Conservation (phyloP, 768 basidiomycete genomes). For the Hericium rajendrae region DNA sequence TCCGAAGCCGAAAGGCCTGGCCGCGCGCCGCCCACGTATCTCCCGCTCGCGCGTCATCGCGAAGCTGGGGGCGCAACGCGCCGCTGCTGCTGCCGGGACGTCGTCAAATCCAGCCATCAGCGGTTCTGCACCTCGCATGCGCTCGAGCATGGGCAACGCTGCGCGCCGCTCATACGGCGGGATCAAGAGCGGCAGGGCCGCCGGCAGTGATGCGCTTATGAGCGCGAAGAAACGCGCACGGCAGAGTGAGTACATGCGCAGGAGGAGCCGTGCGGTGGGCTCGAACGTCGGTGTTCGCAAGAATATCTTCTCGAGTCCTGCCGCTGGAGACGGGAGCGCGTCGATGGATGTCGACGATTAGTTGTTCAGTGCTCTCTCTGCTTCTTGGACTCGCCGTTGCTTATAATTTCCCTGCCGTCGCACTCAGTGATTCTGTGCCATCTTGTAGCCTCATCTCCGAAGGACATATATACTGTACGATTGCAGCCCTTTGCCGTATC, state of each 20-base stretch:
- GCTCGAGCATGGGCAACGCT: slow-evolving; percentile 39
- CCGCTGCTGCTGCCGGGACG: slow-evolving; percentile 26
- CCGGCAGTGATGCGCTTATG: slow-evolving; percentile 33
- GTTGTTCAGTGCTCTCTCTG: background rate
- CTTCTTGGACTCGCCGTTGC: background rate
- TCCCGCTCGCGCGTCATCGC: slow-evolving; percentile 78
- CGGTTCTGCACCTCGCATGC: slow-evolving; percentile 17
- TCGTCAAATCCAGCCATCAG: slow-evolving; percentile 10
- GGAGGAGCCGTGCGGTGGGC: slow-evolving; percentile 34
- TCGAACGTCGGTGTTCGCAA: background rate
- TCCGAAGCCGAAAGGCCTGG: slow-evolving; percentile 22
- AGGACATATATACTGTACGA: too few relatives aligned
- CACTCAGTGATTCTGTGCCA: background rate
- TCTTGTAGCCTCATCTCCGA: background rate
- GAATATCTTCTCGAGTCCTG: background rate
- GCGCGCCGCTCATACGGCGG: slow-evolving; percentile 24
- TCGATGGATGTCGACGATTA: slow-evolving; percentile 8
- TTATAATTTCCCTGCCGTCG: background rate
- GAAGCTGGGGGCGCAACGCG: slow-evolving; percentile 62
- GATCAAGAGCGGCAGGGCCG: slow-evolving; percentile 17
- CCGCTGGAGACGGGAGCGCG: slow-evolving; percentile 7
- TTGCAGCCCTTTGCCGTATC: background rate
- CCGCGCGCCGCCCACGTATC: slow-evolving; percentile 62
- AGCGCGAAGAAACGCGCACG: slow-evolving; percentile 66
- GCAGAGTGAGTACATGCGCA: slow-evolving; percentile 64